Percentiles rank a stretch among this genome's conserved stretches.
Conservation (phyloP, 345 rosid genomes). For the Eucalyptus dawsonii region DNA sequence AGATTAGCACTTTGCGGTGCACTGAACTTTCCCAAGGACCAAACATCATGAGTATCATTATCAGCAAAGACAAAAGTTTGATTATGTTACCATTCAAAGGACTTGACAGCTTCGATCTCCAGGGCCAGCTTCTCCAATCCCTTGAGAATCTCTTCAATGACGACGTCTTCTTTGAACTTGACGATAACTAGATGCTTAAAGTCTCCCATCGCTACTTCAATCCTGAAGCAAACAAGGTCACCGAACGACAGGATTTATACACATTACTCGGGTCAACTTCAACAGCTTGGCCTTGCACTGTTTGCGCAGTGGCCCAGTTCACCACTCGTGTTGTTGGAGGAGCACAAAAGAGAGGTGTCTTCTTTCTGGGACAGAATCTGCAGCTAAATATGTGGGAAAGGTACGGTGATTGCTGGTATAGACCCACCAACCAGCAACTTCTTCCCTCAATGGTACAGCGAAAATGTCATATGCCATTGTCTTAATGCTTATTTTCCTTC, state of each 20-base stretch:
- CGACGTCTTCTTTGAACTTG: constrained; percentile 69
- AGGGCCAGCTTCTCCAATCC: constrained; percentile 78
- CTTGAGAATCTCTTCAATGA: constrained; percentile 56
- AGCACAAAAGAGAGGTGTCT: not conserved
- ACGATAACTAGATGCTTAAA: constrained; percentile 82
- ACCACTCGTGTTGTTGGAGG: not conserved
- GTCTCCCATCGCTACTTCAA: constrained; percentile 24
- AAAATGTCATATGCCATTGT: constrained; percentile 13
- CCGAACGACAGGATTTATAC: not conserved
- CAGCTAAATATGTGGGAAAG: constrained; percentile 7
- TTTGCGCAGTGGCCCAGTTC: not conserved
- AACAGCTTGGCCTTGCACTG: not conserved
- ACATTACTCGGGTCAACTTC: not conserved
- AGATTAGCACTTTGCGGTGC: not conserved
- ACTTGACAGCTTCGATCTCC: constrained; percentile 67
- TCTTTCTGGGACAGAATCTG: constrained; percentile 13
- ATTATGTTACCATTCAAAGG: constrained; percentile 60
- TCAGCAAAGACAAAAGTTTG: not conserved
- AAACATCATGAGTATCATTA: not conserved
- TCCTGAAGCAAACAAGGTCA: not conserved
- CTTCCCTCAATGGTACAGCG: not conserved
- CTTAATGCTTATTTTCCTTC: constrained; percentile 15
- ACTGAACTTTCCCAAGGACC: not conserved
- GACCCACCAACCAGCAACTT: constrained; percentile 17
- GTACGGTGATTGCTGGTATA: constrained; percentile 1